Base-by-base conservation (phyloP, 371 early-diverging fungal species). In the Mucor plumbeus region DNA sequence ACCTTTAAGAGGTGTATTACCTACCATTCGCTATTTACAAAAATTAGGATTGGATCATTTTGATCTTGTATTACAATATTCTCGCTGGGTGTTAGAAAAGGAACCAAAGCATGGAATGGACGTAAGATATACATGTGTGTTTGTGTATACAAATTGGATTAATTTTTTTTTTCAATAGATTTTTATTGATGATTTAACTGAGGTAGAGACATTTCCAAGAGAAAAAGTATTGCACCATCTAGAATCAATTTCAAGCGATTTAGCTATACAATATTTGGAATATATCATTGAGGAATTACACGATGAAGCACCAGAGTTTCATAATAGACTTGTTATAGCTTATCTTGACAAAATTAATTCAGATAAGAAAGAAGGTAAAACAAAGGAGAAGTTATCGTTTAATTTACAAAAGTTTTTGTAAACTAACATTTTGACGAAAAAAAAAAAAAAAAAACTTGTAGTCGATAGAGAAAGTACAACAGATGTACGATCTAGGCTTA, bases 21-120 rank as follows among this genome's bases (percentile, higher is more conserved):
- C 90, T 10, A 88, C 92, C 3, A 88, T 95, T 13, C 69, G 78
- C 21, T 96, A 97, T 66, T 77, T 97, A 41, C 91, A 92, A 59
- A 83, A 88, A 7, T 76, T 95, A 40, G 90, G 94, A 5, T 73
- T 80, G 5, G 88, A 88, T 33, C 86, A 95, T 58, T 84, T 95
- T 48, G 89, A 93, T 21, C 82, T 96, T 59, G 89, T 97, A 13
- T 74, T 94, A 11, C 89, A 94, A 64, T 95, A 91, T 69, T 84
- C 91, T 21, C 76, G 82, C 26, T 94, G 93, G 91, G 90, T 94
- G 4, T 61, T 97, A 35, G 85, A 91, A 54, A 71, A 72, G 31
- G 87, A 91, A 68, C 90, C 89, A 0, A 79, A 68, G 1, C 81
- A 85, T 10, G 95, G 92, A 56, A 88, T 95, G 82, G 88, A 90